These are phyloP conservation scores for Beverwykella pulmonaria DNA, from an alignment of 495 filamentous ascomycete species.

Conservation along the genomic window DNA sequence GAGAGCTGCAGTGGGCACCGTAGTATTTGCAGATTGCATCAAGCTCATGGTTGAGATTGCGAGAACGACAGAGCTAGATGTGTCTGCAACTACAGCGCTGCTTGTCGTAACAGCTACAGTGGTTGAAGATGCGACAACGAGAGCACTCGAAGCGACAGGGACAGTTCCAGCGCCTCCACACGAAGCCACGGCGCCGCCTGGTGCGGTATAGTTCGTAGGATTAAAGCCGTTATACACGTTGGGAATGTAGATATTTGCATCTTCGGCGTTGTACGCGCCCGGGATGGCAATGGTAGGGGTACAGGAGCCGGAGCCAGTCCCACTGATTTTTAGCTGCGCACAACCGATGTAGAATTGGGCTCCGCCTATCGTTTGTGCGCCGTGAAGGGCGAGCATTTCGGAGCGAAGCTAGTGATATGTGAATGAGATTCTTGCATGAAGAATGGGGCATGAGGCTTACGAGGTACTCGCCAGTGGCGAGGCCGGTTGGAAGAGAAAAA, in stretches of 20 bases:
- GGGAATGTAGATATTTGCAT: constrained; percentile 25
- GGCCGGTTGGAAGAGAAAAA: constrained; percentile 3
- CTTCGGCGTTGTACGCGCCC: constrained; percentile 20
- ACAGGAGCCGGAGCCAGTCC: constrained; percentile 18
- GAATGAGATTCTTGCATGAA: not conserved
- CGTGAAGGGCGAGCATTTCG: constrained; percentile 59
- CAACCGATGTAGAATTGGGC: constrained; percentile 39
- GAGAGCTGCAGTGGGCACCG: not conserved
- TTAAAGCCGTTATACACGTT: constrained; percentile 13
- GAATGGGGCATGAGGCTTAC: not conserved
- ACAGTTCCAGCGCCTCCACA: not conserved
- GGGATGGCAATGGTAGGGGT: constrained; percentile 26
- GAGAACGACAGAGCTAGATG: not conserved
- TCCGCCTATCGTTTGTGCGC: constrained; percentile 25
- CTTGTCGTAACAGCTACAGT: not conserved
- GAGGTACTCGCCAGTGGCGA: constrained; percentile 11
- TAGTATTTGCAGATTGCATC: not conserved
- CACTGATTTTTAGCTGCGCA: constrained; percentile 37
- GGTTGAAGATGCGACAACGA: not conserved
- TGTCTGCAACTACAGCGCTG: too few relatives aligned
- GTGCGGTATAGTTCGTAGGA: constrained; percentile 14
- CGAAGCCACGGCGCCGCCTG: constrained; percentile 5
- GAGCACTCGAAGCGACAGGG: not conserved
- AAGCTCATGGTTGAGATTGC: not conserved
- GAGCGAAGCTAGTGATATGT: constrained; percentile 2